Percentiles rank a stretch among this genome's conserved stretches.
These are phyloP conservation scores for Stromatinia cepivora DNA, from an alignment of 2,329 filamentous ascomycete genomes.

Conservation along the genomic window DNA sequence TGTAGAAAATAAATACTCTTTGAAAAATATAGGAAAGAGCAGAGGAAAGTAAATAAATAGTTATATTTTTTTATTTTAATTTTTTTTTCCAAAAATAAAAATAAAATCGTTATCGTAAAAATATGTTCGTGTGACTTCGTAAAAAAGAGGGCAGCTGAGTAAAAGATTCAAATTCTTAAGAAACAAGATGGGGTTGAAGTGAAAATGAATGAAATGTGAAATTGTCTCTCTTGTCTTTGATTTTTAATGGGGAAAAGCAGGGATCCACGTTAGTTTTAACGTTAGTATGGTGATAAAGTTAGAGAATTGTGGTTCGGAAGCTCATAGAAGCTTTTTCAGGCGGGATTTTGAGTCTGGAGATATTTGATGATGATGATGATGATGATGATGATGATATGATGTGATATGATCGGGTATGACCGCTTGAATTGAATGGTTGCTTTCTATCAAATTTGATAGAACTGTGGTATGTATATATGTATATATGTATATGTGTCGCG, in stretches of 20 bases:
- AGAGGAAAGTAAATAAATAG: background rate
- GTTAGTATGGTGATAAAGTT: too few relatives aligned
- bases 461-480: too few relatives aligned
- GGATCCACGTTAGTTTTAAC: too few relatives aligned
- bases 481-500: too few relatives aligned
- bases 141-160: conserved; percentile 14
- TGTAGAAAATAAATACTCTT: background rate
- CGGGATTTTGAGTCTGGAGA: too few relatives aligned
- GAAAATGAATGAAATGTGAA: background rate
- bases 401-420: too few relatives aligned
- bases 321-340: too few relatives aligned
- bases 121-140: conserved; percentile 21
- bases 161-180: background rate
- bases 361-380: too few relatives aligned
- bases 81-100: background rate
- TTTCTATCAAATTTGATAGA: too few relatives aligned
- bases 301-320: too few relatives aligned
- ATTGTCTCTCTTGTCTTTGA: background rate
- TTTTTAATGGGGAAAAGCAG: background rate
- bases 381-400: too few relatives aligned
- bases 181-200: background rate
- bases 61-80: background rate
- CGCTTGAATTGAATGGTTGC: too few relatives aligned
- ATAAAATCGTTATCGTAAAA: background rate
- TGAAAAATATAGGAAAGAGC: background rate